Conservation (phyloP, 148 eudicot species). For the Cornus kousa region DNA sequence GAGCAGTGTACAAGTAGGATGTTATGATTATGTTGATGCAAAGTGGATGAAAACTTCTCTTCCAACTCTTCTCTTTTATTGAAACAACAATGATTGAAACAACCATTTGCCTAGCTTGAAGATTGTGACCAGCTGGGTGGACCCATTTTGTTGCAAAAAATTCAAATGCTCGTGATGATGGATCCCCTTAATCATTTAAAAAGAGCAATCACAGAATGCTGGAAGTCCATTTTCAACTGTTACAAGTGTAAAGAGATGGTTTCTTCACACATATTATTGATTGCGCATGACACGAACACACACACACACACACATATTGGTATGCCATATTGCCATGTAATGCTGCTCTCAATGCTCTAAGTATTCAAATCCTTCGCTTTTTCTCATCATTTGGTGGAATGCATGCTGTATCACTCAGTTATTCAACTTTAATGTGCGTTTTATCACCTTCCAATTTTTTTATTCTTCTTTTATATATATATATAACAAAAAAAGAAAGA, state of each 20-base stretch:
- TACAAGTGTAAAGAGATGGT: neutral
- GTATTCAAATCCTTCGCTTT: neutral
- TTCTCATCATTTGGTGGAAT: neutral
- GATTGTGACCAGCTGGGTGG: constrained; percentile 3
- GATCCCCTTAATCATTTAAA: neutral
- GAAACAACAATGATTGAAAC: constrained; percentile 12
- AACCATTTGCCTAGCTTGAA: constrained; percentile 9
- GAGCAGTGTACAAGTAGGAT: neutral
- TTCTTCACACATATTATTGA: too few relatives aligned
- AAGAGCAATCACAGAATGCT: constrained; percentile 3
- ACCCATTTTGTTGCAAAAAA: constrained; percentile 4
- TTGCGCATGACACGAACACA: too few relatives aligned
- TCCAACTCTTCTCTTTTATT: neutral
- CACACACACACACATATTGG: too few relatives aligned
- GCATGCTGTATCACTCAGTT: neutral
- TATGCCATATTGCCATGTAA: too few relatives aligned
- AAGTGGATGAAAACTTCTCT: neutral
- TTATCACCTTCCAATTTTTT: neutral
- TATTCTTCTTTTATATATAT: neutral
- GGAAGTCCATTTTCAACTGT: neutral
- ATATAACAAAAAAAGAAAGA: too few relatives aligned
- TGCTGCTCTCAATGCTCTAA: neutral
- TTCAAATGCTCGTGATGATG: neutral
- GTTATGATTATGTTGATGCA: neutral
- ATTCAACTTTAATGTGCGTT: neutral